Percentiles rank a stretch among this genome's conserved stretches.
Conservation (phyloP, 257 asterid genomes). For the Haberlea rhodopensis region DNA sequence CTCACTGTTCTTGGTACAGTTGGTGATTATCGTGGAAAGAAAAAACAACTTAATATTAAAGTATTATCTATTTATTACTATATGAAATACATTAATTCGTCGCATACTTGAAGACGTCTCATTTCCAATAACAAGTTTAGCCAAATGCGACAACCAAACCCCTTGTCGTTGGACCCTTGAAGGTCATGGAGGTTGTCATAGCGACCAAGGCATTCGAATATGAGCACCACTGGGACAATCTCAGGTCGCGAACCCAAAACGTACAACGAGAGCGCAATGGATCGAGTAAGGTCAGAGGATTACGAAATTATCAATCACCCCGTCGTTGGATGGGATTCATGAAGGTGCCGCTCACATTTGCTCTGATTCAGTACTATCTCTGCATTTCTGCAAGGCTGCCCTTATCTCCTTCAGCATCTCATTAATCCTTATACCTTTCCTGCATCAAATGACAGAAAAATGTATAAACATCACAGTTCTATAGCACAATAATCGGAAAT, state of each 20-base stretch:
- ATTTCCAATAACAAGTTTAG: background rate
- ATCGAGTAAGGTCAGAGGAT: background rate
- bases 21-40: too few species aligned
- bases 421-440: slow-evolving; percentile 52
- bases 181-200: too few species aligned
- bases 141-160: background rate
- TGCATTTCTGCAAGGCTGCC: slow-evolving; percentile 58
- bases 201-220: too few species aligned
- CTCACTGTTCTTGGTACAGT: background rate
- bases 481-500: too few species aligned
- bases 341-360: slow-evolving; percentile 17
- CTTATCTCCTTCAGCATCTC: slow-evolving; percentile 70
- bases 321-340: background rate
- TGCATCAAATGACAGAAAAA: slow-evolving; percentile 31
- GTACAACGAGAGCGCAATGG: too few species aligned
- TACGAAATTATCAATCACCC: background rate
- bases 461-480: background rate
- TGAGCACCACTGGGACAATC: too few species aligned
- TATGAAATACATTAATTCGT: background rate
- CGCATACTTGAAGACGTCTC: background rate
- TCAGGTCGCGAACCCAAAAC: background rate
- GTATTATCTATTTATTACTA: too few species aligned
- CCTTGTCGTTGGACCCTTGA: too few species aligned
- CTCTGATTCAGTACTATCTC: slow-evolving; percentile 24
- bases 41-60: too few species aligned